phyloP scores from a whole-genome alignment of 495 filamentous ascomycete species.

The Aspergillus incahuasiensis region DNA sequence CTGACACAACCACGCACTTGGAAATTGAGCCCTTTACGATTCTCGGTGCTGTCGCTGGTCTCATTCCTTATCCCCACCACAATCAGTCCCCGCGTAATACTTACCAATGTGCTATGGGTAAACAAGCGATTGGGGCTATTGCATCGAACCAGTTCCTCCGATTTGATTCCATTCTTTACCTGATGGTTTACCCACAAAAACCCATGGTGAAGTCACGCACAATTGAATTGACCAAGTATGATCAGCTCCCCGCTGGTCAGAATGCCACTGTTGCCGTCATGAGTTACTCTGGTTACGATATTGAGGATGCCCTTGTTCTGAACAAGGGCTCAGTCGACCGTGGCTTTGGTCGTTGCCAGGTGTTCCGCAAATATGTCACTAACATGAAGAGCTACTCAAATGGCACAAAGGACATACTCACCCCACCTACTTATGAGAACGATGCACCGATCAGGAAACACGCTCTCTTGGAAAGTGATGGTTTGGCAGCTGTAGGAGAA shows the following conservation, averaged over 20 bases:
- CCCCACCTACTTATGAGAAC: conserved; percentile 53
- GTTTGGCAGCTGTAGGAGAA: conserved; percentile 77
- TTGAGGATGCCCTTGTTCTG: conserved; percentile 94
- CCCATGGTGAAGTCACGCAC: conserved; percentile 96
- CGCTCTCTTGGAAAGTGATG: conserved; percentile 68
- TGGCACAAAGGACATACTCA: conserved; percentile 68
- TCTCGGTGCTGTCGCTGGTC: conserved; percentile 91
- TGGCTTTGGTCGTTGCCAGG: conserved; percentile 93
- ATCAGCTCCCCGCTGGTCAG: conserved; percentile 93
- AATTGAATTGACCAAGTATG: conserved; percentile 95
- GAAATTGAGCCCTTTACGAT: conserved; percentile 98
- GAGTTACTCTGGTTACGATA: conserved; percentile 99
- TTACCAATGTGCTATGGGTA: conserved; percentile 99
- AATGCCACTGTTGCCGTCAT: conserved; percentile 97
- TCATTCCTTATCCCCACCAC: conserved; percentile 98
- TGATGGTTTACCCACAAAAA: conserved; percentile 96
- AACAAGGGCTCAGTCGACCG: conserved; percentile 94
- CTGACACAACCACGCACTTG: conserved; percentile 76
- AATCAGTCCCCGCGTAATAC: conserved; percentile 99
- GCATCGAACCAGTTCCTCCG: conserved; percentile 95
- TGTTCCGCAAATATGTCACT: conserved; percentile 81
- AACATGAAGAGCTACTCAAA: conserved; percentile 78
- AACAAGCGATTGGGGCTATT: conserved; percentile 98
- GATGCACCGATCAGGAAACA: conserved; percentile 67
- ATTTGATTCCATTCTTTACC: conserved; percentile 91